Conservation (phyloP, 306 rosid genomes). For the Vigna reflexopilosa region DNA sequence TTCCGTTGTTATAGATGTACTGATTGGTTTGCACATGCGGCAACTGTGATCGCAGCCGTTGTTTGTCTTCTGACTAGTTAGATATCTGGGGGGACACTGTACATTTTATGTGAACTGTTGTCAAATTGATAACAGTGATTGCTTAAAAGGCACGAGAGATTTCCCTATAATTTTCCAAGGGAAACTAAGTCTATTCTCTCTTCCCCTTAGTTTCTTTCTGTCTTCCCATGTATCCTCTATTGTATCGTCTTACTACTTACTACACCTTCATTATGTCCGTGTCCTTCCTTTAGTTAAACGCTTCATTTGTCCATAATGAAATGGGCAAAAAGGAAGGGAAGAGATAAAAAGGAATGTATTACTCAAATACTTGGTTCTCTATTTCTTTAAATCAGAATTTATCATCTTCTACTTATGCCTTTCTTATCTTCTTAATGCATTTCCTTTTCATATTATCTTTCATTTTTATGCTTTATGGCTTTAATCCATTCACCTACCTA, state of each 20-base stretch:
- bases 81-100: constrained; percentile 48
- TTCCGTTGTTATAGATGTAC: constrained; percentile 54
- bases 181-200: constrained; percentile 34
- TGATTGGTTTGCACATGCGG: constrained; percentile 63
- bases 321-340: constrained; percentile 16
- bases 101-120: constrained; percentile 58
- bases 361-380: constrained; percentile 37
- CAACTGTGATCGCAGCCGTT: constrained; percentile 51
- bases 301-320: constrained; percentile 39
- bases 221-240: constrained; percentile 9
- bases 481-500: too few relatives aligned
- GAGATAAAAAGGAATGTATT: constrained; percentile 33
- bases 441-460: background rate
- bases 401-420: constrained; percentile 14
- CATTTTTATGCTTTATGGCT: too few relatives aligned
- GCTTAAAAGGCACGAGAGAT: constrained; percentile 41
- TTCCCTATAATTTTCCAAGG: constrained; percentile 43
- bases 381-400: constrained; percentile 42
- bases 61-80: constrained; percentile 59
- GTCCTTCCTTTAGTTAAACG: constrained; percentile 38
- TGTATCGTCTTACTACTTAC: constrained; percentile 28
- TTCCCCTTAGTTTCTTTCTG: constrained; percentile 25
- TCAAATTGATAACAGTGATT: constrained; percentile 50
- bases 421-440: background rate
- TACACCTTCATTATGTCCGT: constrained; percentile 17